Evolutionary conservation across 805 yeast genomes (phyloP).

Genomic region (Starmerella ratchasimensis): DNA sequence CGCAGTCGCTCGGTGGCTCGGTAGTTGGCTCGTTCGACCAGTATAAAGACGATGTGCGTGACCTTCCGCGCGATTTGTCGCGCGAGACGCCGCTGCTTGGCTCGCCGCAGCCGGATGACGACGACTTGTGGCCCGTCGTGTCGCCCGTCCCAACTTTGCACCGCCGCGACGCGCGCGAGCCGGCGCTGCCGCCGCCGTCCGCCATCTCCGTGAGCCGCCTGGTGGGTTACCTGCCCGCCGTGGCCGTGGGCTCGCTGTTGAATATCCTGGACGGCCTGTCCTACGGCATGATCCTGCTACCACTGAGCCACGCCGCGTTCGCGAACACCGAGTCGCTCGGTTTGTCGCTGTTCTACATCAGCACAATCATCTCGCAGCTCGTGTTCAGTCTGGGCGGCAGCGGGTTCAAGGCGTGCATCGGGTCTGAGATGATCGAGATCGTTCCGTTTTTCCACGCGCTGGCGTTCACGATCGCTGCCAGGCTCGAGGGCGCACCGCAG

Average conservation of each 20-base stretch:
- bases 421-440: slow-evolving; percentile 98
- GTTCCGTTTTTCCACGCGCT: slow-evolving; percentile 95
- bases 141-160: not conserved
- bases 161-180: not conserved
- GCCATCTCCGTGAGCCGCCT: slow-evolving; percentile 1
- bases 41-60: not conserved
- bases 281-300: slow-evolving; percentile 96
- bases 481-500: slow-evolving; percentile 37
- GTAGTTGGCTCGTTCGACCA: not conserved
- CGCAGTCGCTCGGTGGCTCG: not conserved
- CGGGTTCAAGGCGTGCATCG: slow-evolving; percentile 78
- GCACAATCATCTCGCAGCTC: slow-evolving; percentile 79
- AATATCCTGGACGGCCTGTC: slow-evolving; percentile 87
- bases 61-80: not conserved
- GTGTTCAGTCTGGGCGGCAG: slow-evolving; percentile 85
- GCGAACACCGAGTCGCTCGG: slow-evolving; percentile 76
- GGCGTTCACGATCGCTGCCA: slow-evolving; percentile 58
- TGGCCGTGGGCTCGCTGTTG: slow-evolving; percentile 66
- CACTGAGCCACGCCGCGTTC: slow-evolving; percentile 68
- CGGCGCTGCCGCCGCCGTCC: not conserved
- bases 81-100: not conserved
- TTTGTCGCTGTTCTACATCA: slow-evolving; percentile 82
- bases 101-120: not conserved
- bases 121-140: slow-evolving; percentile 3
- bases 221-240: slow-evolving; percentile 51